phyloP scores from a whole-genome alignment of 1,284 basidiomycete genomes.

The Trametes versicolor region DNA sequence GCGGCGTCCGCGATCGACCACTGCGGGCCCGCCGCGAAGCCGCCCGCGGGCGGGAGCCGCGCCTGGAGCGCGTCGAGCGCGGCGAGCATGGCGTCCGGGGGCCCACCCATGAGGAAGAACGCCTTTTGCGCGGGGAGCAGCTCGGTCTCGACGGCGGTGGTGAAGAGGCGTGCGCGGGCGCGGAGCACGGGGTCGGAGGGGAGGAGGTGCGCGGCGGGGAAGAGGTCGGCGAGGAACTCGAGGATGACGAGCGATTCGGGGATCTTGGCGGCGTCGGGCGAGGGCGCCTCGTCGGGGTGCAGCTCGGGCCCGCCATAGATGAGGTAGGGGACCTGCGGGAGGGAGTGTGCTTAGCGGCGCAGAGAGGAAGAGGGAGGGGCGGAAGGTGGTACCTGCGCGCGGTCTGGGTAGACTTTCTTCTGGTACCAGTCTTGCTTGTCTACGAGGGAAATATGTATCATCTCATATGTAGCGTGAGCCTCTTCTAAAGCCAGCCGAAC shows the following conservation, averaged over 20 bases:
- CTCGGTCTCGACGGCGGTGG: slow-evolving; percentile 58
- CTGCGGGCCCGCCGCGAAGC: slow-evolving; percentile 41
- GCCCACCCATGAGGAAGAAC: slow-evolving; percentile 48
- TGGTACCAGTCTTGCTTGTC: slow-evolving; percentile 76
- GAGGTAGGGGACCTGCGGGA: slow-evolving; percentile 54
- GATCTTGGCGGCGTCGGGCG: slow-evolving; percentile 50
- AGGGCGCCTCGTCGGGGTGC: slow-evolving; percentile 53
- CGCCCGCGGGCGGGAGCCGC: slow-evolving; percentile 43
- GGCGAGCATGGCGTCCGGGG: slow-evolving; percentile 50
- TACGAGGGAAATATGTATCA: slow-evolving; percentile 63
- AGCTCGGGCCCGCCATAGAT: slow-evolving; percentile 64
- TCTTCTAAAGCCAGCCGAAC: slow-evolving; percentile 61
- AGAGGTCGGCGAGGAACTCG: slow-evolving; percentile 55
- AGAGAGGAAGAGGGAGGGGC: background rate
- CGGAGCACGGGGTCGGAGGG: slow-evolving; percentile 24
- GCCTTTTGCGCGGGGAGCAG: slow-evolving; percentile 47
- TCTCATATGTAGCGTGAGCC: slow-evolving; percentile 55
- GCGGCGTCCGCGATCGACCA: slow-evolving; percentile 65
- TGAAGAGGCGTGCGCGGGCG: slow-evolving; percentile 54
- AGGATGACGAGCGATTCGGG: slow-evolving; percentile 66
- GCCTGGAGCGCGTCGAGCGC: slow-evolving; percentile 46
- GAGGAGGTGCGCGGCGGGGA: slow-evolving; percentile 26
- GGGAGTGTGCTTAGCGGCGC: background rate
- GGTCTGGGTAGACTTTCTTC: slow-evolving; percentile 63
- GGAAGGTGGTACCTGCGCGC: slow-evolving; percentile 54